Base-by-base conservation (phyloP, 2,329 filamentous ascomycete genomes). In the Mycosphaerelloides madeirae region DNA sequence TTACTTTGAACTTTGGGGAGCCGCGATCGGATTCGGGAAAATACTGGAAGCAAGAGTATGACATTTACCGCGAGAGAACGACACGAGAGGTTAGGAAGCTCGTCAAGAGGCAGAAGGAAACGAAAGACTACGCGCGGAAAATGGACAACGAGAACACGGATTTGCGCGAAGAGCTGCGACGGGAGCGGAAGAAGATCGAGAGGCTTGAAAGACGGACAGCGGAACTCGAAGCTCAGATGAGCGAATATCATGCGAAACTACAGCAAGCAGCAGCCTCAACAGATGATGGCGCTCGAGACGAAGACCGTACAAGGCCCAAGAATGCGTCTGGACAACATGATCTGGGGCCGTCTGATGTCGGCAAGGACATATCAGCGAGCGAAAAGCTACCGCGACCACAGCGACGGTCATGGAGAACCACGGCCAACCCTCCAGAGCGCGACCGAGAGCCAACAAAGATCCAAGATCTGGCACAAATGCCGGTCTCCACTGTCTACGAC, bases 1-100 rank as follows among this genome's bases (percentile, higher is more conserved):
- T 81, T 44, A 87, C 84, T 0, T 67, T 83, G 37, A 85, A 89
- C 57, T 68, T 87, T 38, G 83, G 84, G 50, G 81, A 87, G 57
- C 85, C 86, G 6, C 78, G 81, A 51, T 87, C 85, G 2, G 78
- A 84, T 47, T 88, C 85, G 3, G 85, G 85, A 6, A 81, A 78
- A 56, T 89, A 85, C 65, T 91, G 86, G 86, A 90, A 90, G 66
- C 76, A 79, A 18, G 79, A 88, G 59, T 90, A 85, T 57, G 77
- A 87, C 54, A 77, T 75, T 43, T 91, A 90, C 59, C 81, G 86
- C 38, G 74, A 79, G 34, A 83, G 85, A 50, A 85, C 85, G 51
- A 80, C 80, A 63, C 76, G 74, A 33, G 84, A 90, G 64, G 83
- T 89, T 73, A 81, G 82, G 68, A 87, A 84, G 68, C 73, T 91